Evolutionary conservation across 2,329 filamentous ascomycete genomes (phyloP).

Genomic region (Monilinia fructicola): DNA sequence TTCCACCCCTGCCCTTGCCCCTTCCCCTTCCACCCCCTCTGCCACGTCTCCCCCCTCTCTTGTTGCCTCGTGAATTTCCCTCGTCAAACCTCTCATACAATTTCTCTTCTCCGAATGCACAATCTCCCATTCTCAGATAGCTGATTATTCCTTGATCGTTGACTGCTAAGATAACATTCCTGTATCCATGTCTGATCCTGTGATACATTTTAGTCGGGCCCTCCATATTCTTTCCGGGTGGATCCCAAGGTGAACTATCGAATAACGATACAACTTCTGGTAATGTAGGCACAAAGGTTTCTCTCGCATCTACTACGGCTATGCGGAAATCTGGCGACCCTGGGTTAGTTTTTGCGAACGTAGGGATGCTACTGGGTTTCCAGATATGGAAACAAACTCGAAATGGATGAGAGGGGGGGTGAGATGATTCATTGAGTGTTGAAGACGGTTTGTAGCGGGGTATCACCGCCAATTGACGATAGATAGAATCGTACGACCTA

Average conservation of each 20-base stretch:
- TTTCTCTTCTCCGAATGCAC: conserved; percentile 73
- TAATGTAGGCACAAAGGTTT: conserved; percentile 69
- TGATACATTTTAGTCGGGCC: conserved; percentile 63
- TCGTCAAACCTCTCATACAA: conserved; percentile 61
- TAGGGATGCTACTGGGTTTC: conserved; percentile 60
- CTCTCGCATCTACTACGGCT: conserved; percentile 74
- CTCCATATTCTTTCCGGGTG: conserved; percentile 46
- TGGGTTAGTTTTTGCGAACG: conserved; percentile 78
- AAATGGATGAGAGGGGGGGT: conserved; percentile 54
- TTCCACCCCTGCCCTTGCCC: conserved; percentile 35
- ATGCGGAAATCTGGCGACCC: conserved; percentile 81
- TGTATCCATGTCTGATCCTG: conserved; percentile 78
- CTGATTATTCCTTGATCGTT: conserved; percentile 90
- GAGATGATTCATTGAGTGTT: conserved; percentile 39
- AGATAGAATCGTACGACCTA: conserved; percentile 69
- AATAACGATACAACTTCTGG: conserved; percentile 70
- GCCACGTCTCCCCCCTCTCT: conserved; percentile 41
- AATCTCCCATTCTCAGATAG: conserved; percentile 78
- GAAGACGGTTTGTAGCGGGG: conserved; percentile 63
- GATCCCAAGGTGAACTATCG: conserved; percentile 69
- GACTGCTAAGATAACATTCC: conserved; percentile 81
- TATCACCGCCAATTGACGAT: conserved; percentile 72
- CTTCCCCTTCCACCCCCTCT: conserved; percentile 44
- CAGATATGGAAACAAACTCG: conserved; percentile 78
- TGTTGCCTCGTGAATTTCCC: conserved; percentile 43